Percentiles rank a stretch among this genome's conserved stretches.
Conservation (phyloP, 2,329 filamentous ascomycete species). For the Corinectria fuckeliana region DNA sequence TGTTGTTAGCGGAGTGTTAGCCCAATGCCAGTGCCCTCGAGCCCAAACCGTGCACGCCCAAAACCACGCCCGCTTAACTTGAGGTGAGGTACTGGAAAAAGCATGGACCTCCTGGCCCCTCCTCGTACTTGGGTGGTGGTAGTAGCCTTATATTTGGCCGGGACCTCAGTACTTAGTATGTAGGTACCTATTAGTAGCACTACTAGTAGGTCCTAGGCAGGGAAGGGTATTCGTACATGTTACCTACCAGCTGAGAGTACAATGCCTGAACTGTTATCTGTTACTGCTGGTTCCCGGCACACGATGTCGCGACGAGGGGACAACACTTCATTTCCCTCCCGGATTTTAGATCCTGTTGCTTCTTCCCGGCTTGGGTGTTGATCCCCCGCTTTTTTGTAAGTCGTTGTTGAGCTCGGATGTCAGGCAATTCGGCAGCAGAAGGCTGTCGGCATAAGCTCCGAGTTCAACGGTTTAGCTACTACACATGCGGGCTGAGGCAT, state of each 20-base stretch:
- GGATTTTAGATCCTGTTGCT: not conserved
- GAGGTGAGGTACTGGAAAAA: constrained; percentile 4
- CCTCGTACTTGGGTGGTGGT: no score
- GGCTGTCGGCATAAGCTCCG: not conserved
- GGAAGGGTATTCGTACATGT: not conserved
- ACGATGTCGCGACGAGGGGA: not conserved
- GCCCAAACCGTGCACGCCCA: not conserved
- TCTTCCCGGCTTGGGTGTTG: not conserved
- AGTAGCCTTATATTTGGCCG: no score
- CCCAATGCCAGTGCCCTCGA: constrained; percentile 10
- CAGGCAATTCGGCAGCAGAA: not conserved
- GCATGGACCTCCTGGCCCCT: constrained; percentile 14
- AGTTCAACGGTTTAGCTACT: not conserved
- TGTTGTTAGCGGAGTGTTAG: constrained; percentile 7
- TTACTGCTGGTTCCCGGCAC: not conserved
- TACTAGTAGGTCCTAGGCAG: no score
- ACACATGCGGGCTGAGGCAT: not conserved
- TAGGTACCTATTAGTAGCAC: no score
- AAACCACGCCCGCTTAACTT: not conserved
- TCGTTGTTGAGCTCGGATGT: not conserved
- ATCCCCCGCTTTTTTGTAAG: not conserved
- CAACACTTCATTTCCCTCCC: not conserved
- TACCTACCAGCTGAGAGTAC: not conserved
- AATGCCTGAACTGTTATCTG: not conserved
- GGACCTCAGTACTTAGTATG: not conserved